Conservation (phyloP, 2,329 filamentous ascomycete species). For the Trichophaea hybrida region DNA sequence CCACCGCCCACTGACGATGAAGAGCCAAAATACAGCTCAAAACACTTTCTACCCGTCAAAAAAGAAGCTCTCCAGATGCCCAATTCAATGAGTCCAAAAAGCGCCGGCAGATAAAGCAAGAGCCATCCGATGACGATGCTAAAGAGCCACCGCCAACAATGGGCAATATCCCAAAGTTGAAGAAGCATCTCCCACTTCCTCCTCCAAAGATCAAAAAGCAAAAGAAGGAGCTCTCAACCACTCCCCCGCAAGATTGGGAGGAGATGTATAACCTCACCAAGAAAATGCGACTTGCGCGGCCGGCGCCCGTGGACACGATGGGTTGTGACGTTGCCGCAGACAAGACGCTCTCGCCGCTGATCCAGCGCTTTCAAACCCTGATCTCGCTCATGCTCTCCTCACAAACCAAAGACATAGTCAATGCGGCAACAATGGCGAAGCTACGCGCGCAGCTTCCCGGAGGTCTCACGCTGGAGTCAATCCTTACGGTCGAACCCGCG, state of each 20-base stretch:
- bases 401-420: conserved; percentile 88
- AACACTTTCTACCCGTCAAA: neutral
- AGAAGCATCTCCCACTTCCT: neutral
- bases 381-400: conserved; percentile 79
- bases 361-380: conserved; percentile 71
- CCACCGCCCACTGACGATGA: neutral
- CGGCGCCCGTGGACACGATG: conserved; percentile 91
- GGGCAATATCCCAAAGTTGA: neutral
- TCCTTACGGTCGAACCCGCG: conserved; percentile 55
- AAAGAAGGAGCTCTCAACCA: neutral
- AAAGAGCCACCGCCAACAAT: neutral
- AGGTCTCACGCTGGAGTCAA: conserved; percentile 58
- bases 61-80: neutral
- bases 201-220: neutral
- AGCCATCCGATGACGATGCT: neutral
- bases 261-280: conserved; percentile 63
- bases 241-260: conserved; percentile 60
- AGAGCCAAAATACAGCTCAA: neutral
- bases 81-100: neutral
- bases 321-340: conserved; percentile 70
- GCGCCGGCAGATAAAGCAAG: neutral
- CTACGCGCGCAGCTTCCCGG: conserved; percentile 58
- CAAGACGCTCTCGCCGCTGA: conserved; percentile 33
- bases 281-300: conserved; percentile 57
- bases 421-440: conserved; percentile 64